Evolutionary conservation across 1,284 basidiomycete genomes (phyloP), one percentile per base, ranked within the genome.

Genomic region (Lignosus rhinocerotis): DNA sequence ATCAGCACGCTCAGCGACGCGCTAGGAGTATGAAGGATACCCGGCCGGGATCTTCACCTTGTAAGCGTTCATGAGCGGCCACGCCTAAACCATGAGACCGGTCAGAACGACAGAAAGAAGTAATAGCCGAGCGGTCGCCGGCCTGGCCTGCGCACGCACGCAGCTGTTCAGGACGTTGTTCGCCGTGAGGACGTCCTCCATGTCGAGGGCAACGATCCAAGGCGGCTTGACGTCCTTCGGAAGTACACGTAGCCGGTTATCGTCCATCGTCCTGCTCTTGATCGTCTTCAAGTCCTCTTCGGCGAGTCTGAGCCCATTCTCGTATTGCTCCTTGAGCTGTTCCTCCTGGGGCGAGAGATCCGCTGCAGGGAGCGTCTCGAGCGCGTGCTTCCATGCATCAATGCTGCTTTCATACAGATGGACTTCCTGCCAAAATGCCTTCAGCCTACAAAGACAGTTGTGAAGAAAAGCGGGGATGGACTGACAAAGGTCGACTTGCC

Each of bases 61-160:
- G 56, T 73, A 67, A 0, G 75, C 75, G 44, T 53, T 53, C 53
- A 67, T 60, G 31, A 78, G 72, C 14, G 72, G 67, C 73, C 74
- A 76, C 21, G 72, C 73, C 72, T 76, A 52, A n/a, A 21, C 43
- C 25, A 25, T 25, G 25, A 25, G 25, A 25, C 25, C 25, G 25
- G 19, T 49, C 19, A 49, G 53, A 42, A 33, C 16, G 39, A 45
- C 38, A 31, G 30, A 6, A n/a, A n/a, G 21, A 17, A 19, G 19
- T 49, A 19, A 10, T 49, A 38, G 36, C 33, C 47, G 47, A 17
- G 10, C 6, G n/a, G 4, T 17, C 2, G 16, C 31, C 10, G 32
- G n/a, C 11, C 8, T 25, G 25, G 25, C 25, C 21, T 14, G 33
- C 9, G 12, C 19, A 52, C 69, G 44, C 38, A 69, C 69, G 43